Conservation (phyloP, 495 filamentous ascomycete species). For the Xylaria cubensis region DNA sequence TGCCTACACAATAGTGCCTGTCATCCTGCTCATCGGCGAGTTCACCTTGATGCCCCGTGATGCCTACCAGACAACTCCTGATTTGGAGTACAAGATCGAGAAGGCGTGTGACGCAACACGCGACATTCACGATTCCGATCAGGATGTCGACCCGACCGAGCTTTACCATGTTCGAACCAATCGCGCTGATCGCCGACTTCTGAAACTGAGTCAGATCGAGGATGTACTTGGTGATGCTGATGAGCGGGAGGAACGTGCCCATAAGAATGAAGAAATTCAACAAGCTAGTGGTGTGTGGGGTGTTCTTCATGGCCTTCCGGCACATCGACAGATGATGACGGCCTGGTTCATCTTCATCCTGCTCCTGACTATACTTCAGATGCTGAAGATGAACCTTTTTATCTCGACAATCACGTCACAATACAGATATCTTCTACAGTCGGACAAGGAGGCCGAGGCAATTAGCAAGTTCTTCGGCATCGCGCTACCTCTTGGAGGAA, state of each 20-base stretch:
- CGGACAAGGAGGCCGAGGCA: constrained; percentile 45
- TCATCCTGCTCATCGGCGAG: constrained; percentile 60
- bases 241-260: constrained; percentile 52
- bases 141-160: constrained; percentile 40
- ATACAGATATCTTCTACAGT: constrained; percentile 51
- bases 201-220: constrained; percentile 50
- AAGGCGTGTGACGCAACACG: constrained; percentile 38
- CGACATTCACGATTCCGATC: constrained; percentile 50
- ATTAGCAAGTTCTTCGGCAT: constrained; percentile 60
- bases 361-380: constrained; percentile 58
- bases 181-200: constrained; percentile 39
- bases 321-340: constrained; percentile 53
- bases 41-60: constrained; percentile 65
- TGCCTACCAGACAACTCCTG: constrained; percentile 67
- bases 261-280: constrained; percentile 62
- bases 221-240: constrained; percentile 50
- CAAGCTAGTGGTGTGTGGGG: constrained; percentile 58
- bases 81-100: constrained; percentile 56
- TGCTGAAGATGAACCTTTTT: constrained; percentile 63
- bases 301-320: constrained; percentile 55
- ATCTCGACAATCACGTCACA: constrained; percentile 59
- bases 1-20: constrained; percentile 65
- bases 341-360: constrained; percentile 59
- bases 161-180: constrained; percentile 45
- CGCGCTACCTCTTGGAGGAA: constrained; percentile 57